These are phyloP conservation scores for Talaromyces thailandensis DNA, from an alignment of 495 filamentous ascomycete species.

Conservation along the genomic window DNA sequence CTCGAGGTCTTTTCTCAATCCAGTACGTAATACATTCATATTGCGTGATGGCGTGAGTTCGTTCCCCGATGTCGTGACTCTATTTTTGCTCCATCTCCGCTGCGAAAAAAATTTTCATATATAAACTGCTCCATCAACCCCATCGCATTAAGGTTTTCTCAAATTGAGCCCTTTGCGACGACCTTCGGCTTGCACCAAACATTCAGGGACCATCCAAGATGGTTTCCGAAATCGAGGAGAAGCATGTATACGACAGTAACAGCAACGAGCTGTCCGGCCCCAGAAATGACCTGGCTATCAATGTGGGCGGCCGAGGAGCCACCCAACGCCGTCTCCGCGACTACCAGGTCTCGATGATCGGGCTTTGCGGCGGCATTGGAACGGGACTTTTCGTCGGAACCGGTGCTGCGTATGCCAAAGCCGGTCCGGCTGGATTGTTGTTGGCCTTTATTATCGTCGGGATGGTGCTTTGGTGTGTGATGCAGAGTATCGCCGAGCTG, in stretches of 20 bases:
- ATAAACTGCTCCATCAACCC: not conserved
- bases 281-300: not conserved
- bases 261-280: not conserved
- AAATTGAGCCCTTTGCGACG: not conserved
- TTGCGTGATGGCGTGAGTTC: not conserved
- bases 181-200: not conserved
- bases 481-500: conserved; percentile 57
- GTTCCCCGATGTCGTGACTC: not conserved
- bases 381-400: conserved; percentile 70
- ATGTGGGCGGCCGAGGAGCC: conserved; percentile 13
- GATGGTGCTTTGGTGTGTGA: conserved; percentile 44
- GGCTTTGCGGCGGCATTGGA: conserved; percentile 45
- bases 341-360: conserved; percentile 33
- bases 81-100: not conserved
- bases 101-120: not conserved
- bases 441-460: conserved; percentile 64
- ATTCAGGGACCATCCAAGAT: not conserved
- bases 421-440: conserved; percentile 61
- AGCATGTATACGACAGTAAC: not conserved
- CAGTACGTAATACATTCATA: not conserved
- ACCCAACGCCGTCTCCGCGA: conserved; percentile 28
- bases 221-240: conserved; percentile 1
- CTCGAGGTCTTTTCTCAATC: not conserved
- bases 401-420: conserved; percentile 49
- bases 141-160: not conserved